Evolutionary conservation across 192 early-diverging fungal species (phyloP), one percentile per base, ranked within the genome.

Genomic region (Coemansia guatemalensis): DNA sequence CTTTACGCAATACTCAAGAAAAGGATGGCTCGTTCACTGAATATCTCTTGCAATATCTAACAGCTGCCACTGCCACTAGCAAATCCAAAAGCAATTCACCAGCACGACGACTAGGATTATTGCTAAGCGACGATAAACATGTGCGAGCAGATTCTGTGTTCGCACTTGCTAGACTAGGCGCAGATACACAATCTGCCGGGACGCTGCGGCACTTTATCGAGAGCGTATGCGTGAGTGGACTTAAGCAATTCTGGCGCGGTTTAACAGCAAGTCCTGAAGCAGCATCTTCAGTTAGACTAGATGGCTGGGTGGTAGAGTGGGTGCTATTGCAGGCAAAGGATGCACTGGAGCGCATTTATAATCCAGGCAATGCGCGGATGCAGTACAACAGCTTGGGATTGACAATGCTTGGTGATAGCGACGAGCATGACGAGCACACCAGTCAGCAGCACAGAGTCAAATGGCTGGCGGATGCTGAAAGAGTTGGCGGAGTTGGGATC

Each of bases 301-400:
- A 39, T 12, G 1, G n/a, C 9, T 73, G 64, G 70, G 23, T 63
- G 24, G 60, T 56, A 11, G 39, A 58, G 5, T 67, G 71, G 71
- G 44, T 63, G 2, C 11, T 68, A 39, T 29, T 47, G 0, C n/a
- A 21, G 22, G 51, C 66, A 23, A 51, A 52, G 20, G 39, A 59
- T 27, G 41, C 53, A 6, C 24, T 64, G 20, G 6, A 47, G 53
- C 62, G 47, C 9, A 23, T 55, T 24, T 64, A 56, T 22, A 56
- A 25, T 21, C 22, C 51, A 14, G 24, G 4, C 39, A 39, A 54
- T 18, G 22, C 30, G 5, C 62, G 62, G 17, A 21, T 62, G 35
- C 35, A 51, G 50, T 24, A 33, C 49, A 62, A 62, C 49, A 62
- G 60, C 60, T 33, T 62, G 39, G 62, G 51, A 18, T 50, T 64